Conservation (phyloP, 345 rosid species). For the Pistacia integerrima region DNA sequence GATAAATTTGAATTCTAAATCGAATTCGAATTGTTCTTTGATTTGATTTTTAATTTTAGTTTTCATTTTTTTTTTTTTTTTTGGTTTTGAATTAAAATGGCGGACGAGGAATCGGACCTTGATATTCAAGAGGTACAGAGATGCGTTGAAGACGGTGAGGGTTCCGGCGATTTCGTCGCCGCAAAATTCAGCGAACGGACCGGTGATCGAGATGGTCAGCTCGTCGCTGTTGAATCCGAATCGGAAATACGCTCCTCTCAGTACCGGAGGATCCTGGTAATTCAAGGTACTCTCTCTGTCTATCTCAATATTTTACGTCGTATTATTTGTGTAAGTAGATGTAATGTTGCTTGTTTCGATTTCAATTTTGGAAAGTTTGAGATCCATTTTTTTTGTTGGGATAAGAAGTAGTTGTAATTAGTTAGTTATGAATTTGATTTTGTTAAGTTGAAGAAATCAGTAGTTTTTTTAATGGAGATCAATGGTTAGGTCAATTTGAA, state of each 20-base stretch:
- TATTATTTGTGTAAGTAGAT: background rate
- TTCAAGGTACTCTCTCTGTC: slow-evolving; percentile 53
- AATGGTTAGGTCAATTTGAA: too few species aligned
- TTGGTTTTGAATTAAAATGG: slow-evolving; percentile 48
- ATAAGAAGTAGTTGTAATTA: background rate
- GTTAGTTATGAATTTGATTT: background rate
- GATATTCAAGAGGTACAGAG: slow-evolving; percentile 73
- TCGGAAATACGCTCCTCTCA: slow-evolving; percentile 76
- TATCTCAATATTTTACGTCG: too few species aligned
- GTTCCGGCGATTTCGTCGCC: slow-evolving; percentile 50
- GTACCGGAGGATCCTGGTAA: slow-evolving; percentile 91
- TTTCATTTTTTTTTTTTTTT: background rate
- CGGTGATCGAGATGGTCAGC: slow-evolving; percentile 90
- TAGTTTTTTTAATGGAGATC: too few species aligned
- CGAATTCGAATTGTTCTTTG: slow-evolving; percentile 8
- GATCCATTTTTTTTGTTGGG: background rate
- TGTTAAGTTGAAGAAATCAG: background rate
- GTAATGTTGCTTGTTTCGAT: background rate
- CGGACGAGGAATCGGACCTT: slow-evolving; percentile 81
- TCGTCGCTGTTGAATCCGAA: slow-evolving; percentile 69
- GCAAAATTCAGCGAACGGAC: slow-evolving; percentile 36
- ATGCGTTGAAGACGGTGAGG: slow-evolving; percentile 88
- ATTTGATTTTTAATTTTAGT: background rate
- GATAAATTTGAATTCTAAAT: slow-evolving; percentile 1
- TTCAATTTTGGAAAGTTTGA: background rate